Base-by-base conservation (phyloP, 2,329 filamentous ascomycete species). In the Cladosporium sp. region DNA sequence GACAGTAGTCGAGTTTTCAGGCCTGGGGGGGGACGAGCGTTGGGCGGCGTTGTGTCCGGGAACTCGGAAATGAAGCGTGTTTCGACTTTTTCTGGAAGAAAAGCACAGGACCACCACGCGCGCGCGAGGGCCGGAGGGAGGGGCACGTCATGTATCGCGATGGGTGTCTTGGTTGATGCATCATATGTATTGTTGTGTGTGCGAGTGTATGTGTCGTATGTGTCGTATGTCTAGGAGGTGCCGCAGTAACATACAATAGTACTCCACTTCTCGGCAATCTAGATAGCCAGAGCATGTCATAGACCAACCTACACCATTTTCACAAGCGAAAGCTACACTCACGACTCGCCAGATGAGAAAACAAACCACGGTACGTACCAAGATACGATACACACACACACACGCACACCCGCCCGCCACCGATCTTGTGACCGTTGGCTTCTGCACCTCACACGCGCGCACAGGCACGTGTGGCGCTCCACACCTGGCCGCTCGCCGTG, bases 51-150 rank as follows among this genome's bases (percentile, higher is more conserved):
- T 47, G 25, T n/a, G 33, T 35, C 41, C 43, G 43, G 43, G 32
- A 30, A 38, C 12, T 47, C 43, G 43, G 43, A 47, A 27, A 47
- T 47, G 43, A 47, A 16, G 15, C 15, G 27, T 47, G 43, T 47
- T 47, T 47, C 43, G 43, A 38, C 32, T 38, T 38, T 47, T 47
- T 47, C 43, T 47, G 33, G 43, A 47, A 47, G 43, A 38, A 35
- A 35, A 27, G 43, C 43, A 47, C 43, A 38, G 43, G 35, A 33
- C 43, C 22, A 11, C 42, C n/a, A 29, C 42, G 32, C n/a, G 6
- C 42, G n/a, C n/a, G n/a, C n/a, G n/a, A n/a, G n/a, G n/a, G n/a
- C n/a, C n/a, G n/a, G n/a, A 27, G 22, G 22, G 22, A 27, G 9
- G 13, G 35, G 43, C 20, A 47, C 43, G 43, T 47, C 43, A 47